Conservation (phyloP, 192 early-diverging fungal species). For the Podila verticillata region DNA sequence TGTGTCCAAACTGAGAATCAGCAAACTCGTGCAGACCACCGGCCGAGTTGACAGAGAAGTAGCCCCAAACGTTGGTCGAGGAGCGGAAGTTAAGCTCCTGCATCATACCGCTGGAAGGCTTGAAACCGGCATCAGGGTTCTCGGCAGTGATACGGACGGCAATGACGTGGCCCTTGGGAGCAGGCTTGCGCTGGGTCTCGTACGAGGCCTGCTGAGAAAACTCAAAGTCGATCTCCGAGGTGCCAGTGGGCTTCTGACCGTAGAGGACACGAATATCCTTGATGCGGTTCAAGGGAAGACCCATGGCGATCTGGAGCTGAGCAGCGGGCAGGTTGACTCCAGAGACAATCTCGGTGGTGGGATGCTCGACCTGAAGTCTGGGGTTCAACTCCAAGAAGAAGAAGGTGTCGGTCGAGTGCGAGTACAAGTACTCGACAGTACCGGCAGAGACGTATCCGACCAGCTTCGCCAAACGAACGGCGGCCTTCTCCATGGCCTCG, state of each 20-base stretch:
- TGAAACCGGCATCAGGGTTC: slow-evolving; percentile 99
- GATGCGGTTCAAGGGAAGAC: slow-evolving; percentile 95
- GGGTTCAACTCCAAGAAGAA: slow-evolving; percentile 99
- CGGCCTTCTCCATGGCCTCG: slow-evolving; percentile 94
- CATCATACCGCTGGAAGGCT: slow-evolving; percentile 96
- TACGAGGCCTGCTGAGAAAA: slow-evolving; percentile 78
- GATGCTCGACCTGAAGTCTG: slow-evolving; percentile 98
- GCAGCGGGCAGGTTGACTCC: slow-evolving; percentile 98
- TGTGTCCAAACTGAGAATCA: slow-evolving; percentile 99
- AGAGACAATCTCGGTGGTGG: slow-evolving; percentile 98
- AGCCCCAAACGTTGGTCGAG: slow-evolving; percentile 99
- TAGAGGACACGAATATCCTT: slow-evolving; percentile 96
- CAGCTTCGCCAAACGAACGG: slow-evolving; percentile 92
- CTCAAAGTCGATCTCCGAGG: slow-evolving; percentile 93
- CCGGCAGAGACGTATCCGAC: slow-evolving; percentile 96
- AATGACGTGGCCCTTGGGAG: slow-evolving; percentile 97
- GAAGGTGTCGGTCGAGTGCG: slow-evolving; percentile 84
- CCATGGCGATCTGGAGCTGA: slow-evolving; percentile 99
- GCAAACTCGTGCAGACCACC: slow-evolving; percentile 99
- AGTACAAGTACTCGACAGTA: slow-evolving; percentile 98
- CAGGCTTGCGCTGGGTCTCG: slow-evolving; percentile 90
- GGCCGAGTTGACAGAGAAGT: slow-evolving; percentile 94
- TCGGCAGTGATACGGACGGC: slow-evolving; percentile 98
- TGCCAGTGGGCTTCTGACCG: slow-evolving; percentile 87
- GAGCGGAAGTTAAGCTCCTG: slow-evolving; percentile 97